phyloP scores from a whole-genome alignment of 2,329 filamentous ascomycete genomes.

The Akanthomyces muscarius region DNA sequence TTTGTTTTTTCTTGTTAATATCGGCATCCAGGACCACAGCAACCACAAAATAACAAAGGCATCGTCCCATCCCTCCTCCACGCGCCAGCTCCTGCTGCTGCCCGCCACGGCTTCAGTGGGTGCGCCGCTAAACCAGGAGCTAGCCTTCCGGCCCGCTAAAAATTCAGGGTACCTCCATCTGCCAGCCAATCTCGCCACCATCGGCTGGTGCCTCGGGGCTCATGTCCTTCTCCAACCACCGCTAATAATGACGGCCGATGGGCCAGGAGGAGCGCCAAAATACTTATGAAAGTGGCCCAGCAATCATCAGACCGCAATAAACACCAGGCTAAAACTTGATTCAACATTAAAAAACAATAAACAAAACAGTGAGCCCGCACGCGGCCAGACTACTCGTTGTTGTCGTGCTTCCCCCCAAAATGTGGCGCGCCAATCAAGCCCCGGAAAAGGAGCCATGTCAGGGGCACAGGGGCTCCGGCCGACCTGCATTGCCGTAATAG shows the following conservation, averaged over 20 bases:
- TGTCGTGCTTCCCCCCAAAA: neutral
- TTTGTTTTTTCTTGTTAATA: too few relatives aligned
- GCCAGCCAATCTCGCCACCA: neutral
- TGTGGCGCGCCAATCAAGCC: conserved; percentile 4
- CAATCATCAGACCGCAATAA: too few relatives aligned
- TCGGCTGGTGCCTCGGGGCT: neutral
- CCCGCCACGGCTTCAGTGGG: too few relatives aligned
- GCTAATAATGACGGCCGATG: neutral
- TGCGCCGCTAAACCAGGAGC: too few relatives aligned
- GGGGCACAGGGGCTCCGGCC: neutral
- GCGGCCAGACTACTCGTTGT: neutral
- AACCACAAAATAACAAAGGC: too few relatives aligned
- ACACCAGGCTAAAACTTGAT: too few relatives aligned
- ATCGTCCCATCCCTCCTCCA: too few relatives aligned
- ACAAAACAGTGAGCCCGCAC: neutral
- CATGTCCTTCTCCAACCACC: neutral
- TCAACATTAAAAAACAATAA: neutral
- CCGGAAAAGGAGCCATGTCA: neutral
- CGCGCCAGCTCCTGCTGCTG: too few relatives aligned
- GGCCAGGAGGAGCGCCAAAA: too few relatives aligned
- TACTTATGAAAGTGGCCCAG: too few relatives aligned
- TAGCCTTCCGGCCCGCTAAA: neutral
- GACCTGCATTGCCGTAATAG: conserved; percentile 4
- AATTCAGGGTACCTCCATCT: neutral
- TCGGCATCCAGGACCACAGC: too few relatives aligned